Conservation (phyloP, 768 basidiomycete species). For the Candolleomyces eurysporus region DNA sequence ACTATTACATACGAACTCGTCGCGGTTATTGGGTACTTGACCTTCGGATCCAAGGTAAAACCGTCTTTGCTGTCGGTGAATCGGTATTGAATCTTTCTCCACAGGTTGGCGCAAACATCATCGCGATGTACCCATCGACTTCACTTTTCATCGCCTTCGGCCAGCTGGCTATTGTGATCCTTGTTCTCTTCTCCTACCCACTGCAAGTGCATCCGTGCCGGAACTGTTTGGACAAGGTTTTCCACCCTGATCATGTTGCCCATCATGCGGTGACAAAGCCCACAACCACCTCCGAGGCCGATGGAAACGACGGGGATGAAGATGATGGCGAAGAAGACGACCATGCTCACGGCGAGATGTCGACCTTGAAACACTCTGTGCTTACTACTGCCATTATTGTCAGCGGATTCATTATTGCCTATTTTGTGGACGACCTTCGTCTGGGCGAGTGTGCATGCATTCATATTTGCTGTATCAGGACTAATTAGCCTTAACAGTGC, state of each 20-base stretch:
- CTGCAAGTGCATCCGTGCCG: slow-evolving; percentile 93
- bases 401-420: slow-evolving; percentile 69
- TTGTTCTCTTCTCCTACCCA: slow-evolving; percentile 92
- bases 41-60: slow-evolving; percentile 82
- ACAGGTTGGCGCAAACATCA: slow-evolving; percentile 88
- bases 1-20: slow-evolving; percentile 86
- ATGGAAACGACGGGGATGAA: slow-evolving; percentile 43
- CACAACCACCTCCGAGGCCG: slow-evolving; percentile 24
- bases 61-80: neutral
- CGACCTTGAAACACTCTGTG: slow-evolving; percentile 60
- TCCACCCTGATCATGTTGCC: slow-evolving; percentile 42
- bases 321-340: slow-evolving; percentile 51
- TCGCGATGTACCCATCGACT: slow-evolving; percentile 91
- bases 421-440: slow-evolving; percentile 74
- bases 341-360: slow-evolving; percentile 61
- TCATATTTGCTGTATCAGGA: slow-evolving; percentile 2
- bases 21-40: slow-evolving; percentile 86
- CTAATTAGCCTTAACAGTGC: slow-evolving; percentile 46
- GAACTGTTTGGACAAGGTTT: slow-evolving; percentile 89
- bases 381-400: slow-evolving; percentile 68
- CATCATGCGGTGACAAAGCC: slow-evolving; percentile 3
- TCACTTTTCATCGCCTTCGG: slow-evolving; percentile 92
- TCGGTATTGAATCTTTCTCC: neutral
- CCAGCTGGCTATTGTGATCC: slow-evolving; percentile 86
- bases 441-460: slow-evolving; percentile 49